These are phyloP conservation scores for Gastrodia elata DNA, from an alignment of 106 monocot genomes.

Conservation along the genomic window DNA sequence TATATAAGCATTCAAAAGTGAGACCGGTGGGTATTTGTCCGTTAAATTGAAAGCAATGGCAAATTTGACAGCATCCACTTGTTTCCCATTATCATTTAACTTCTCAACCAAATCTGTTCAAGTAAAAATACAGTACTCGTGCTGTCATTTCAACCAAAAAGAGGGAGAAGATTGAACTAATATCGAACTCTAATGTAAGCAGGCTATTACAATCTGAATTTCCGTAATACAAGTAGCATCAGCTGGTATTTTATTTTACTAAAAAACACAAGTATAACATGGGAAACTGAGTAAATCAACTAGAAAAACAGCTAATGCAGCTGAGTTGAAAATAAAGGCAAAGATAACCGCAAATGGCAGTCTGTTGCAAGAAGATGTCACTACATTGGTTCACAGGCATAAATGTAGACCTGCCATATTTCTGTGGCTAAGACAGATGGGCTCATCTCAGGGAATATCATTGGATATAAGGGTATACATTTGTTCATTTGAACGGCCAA, in stretches of 20 bases:
- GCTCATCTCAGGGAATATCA: background rate
- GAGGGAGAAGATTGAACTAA: background rate
- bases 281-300: background rate
- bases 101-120: slow-evolving; percentile 5
- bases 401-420: background rate
- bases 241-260: background rate
- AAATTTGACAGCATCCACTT: slow-evolving; percentile 10
- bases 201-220: background rate
- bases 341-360: background rate
- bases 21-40: background rate
- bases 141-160: background rate
- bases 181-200: background rate
- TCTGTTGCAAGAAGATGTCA: background rate
- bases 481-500: background rate
- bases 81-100: background rate
- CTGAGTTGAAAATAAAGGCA: background rate
- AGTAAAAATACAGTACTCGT: background rate
- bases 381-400: background rate
- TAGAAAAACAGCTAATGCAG: background rate
- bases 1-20: slow-evolving; percentile 13
- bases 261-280: background rate
- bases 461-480: background rate
- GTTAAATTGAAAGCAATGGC: background rate
- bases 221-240: background rate
- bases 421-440: background rate